Evolutionary conservation across 441 rosid genomes (phyloP).

Genomic region (Erysimum cheiri): DNA sequence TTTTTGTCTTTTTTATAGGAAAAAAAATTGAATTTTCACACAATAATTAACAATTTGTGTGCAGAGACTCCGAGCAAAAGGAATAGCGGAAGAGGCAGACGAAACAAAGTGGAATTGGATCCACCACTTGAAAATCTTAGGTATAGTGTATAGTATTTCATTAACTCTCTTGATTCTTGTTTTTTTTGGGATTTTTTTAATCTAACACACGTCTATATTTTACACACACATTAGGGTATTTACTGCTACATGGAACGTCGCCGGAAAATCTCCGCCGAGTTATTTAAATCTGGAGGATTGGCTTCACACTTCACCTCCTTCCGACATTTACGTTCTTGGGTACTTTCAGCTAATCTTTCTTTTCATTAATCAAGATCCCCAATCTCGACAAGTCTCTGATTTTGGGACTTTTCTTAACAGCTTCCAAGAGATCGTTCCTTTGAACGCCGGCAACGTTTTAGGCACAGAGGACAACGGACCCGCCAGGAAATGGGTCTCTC

Average conservation of each 20-base stretch:
- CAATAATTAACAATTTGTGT: not conserved
- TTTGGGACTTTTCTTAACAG: constrained; percentile 43
- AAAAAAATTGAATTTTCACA: not conserved
- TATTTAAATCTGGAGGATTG: constrained; percentile 75
- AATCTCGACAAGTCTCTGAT: not conserved
- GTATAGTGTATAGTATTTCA: constrained; percentile 39
- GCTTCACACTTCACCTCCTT: constrained; percentile 80
- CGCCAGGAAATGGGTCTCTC: constrained; percentile 76
- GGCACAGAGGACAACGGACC: constrained; percentile 81
- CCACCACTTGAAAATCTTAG: constrained; percentile 64
- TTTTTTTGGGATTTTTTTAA: not conserved
- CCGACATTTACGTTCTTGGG: constrained; percentile 85
- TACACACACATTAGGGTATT: constrained; percentile 48
- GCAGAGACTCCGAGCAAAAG: constrained; percentile 64
- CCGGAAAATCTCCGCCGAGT: constrained; percentile 77
- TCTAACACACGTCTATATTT: not conserved
- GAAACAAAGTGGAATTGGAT: constrained; percentile 70
- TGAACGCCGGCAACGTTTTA: constrained; percentile 81
- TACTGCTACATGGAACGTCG: constrained; percentile 87
- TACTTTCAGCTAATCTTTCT: constrained; percentile 24
- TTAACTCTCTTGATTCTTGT: not conserved
- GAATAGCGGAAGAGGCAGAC: constrained; percentile 57
- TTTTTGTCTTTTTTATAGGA: too few species aligned
- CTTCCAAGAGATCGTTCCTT: constrained; percentile 86
- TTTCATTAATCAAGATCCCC: not conserved